phyloP scores from a whole-genome alignment of 164 flowering plant species.

The Liquidambar formosana region DNA sequence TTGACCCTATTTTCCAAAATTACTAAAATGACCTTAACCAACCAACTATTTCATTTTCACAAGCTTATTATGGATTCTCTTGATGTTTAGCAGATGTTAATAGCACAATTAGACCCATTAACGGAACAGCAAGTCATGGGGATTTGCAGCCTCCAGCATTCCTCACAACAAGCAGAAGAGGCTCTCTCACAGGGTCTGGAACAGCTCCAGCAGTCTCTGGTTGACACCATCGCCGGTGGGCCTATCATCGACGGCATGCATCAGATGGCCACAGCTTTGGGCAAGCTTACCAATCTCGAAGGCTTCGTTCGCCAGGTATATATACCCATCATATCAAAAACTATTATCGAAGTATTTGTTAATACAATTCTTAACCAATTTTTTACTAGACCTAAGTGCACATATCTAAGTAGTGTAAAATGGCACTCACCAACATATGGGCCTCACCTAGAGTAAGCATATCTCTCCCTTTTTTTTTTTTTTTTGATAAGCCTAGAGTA shows the following conservation, averaged over 20 bases:
- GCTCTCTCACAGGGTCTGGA: conserved; percentile 90
- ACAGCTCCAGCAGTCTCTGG: conserved; percentile 85
- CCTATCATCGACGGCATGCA: conserved; percentile 65
- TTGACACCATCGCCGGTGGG: conserved; percentile 68
- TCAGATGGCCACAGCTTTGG: conserved; percentile 87
- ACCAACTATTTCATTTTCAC: neutral
- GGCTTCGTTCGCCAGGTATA: conserved; percentile 93
- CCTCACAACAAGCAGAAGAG: conserved; percentile 93
- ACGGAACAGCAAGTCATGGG: conserved; percentile 92
- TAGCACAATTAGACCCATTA: conserved; percentile 76
- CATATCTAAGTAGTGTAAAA: too few relatives aligned
- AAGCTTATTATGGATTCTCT: too few relatives aligned
- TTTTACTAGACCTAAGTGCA: too few relatives aligned
- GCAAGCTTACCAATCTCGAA: conserved; percentile 85
- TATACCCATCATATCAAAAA: neutral
- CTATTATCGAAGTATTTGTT: too few relatives aligned
- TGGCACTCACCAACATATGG: too few relatives aligned
- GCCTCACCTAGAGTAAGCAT: too few relatives aligned
- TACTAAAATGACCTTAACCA: neutral
- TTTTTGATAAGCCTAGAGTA: too few relatives aligned
- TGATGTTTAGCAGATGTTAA: conserved; percentile 52
- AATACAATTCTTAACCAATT: too few relatives aligned
- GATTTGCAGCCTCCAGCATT: conserved; percentile 81
- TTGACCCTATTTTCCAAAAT: too few relatives aligned
- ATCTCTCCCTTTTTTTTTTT: too few relatives aligned